phyloP scores from a whole-genome alignment of 164 flowering plant species.

The Magnolia changhungtana region DNA sequence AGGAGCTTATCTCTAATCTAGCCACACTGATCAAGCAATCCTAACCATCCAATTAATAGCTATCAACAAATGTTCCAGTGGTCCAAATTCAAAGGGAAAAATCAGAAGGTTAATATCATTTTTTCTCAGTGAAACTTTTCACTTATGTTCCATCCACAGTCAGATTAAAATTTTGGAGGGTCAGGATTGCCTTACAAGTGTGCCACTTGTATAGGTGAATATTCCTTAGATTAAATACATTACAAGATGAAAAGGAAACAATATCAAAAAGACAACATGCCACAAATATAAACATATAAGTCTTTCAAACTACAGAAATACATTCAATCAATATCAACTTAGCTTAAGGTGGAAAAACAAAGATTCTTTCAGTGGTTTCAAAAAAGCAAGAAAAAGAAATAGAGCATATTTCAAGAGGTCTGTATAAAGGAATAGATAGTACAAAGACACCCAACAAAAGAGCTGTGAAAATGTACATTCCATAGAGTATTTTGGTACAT shows the following conservation, averaged over 20 bases:
- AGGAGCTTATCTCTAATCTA: too few species aligned
- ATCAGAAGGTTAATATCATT: too few species aligned
- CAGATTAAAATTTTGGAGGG: background rate
- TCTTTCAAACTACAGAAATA: background rate
- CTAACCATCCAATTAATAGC: too few species aligned
- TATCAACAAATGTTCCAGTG: too few species aligned
- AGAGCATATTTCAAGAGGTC: background rate
- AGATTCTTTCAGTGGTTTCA: background rate
- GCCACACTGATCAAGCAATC: too few species aligned
- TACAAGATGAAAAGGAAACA: background rate
- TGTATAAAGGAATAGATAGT: background rate
- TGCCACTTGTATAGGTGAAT: background rate
- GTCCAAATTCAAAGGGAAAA: too few species aligned
- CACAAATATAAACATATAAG: background rate
- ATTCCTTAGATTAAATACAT: background rate
- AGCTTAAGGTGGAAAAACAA: background rate
- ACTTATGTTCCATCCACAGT: too few species aligned
- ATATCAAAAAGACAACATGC: background rate
- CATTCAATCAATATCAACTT: background rate
- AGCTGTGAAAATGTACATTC: background rate
- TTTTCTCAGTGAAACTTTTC: too few species aligned
- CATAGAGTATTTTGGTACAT: background rate
- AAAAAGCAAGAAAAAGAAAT: background rate
- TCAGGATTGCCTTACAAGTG: background rate
- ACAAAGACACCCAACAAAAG: background rate